A percentile compares a stretch with the other conserved stretches of the same genome.
Evolutionary conservation across 805 yeast species (phyloP).

Genomic region (Pichia pseudocactophila): DNA sequence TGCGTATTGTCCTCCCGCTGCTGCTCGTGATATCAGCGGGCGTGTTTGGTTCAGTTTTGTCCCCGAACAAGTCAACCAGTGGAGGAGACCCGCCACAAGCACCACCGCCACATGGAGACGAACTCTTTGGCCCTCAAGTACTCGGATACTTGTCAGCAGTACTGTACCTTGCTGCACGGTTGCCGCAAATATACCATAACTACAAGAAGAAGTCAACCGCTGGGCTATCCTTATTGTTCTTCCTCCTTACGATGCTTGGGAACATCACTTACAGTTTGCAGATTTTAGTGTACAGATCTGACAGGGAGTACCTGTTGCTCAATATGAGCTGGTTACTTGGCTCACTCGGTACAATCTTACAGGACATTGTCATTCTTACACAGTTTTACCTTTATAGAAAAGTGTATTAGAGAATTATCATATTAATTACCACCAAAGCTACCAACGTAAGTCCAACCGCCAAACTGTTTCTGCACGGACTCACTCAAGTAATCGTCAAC

Average conservation of each 20-base stretch:
- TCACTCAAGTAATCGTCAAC: conserved; percentile 89
- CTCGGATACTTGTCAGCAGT: conserved; percentile 64
- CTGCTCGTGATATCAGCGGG: conserved; percentile 58
- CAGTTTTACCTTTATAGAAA: conserved; percentile 55
- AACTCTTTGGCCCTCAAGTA: conserved; percentile 39
- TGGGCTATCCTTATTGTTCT: conserved; percentile 79
- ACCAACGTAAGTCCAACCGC: conserved; percentile 96
- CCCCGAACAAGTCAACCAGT: conserved; percentile 27
- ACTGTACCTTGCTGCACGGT: conserved; percentile 60
- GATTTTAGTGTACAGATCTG: conserved; percentile 57
- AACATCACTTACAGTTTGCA: conserved; percentile 70
- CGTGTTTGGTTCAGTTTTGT: conserved; percentile 45
- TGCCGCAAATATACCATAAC: conserved; percentile 82
- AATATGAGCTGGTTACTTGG: conserved; percentile 76
- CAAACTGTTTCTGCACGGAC: conserved; percentile 94
- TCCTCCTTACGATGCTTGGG: conserved; percentile 65
- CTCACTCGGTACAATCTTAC: conserved; percentile 66
- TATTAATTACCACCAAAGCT: conserved; percentile 17
- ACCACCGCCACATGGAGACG: conserved; percentile 5
- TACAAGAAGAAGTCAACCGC: conserved; percentile 66
- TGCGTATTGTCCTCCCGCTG: conserved; percentile 49
- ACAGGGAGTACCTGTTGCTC: conserved; percentile 46
- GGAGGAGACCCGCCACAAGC: conserved; percentile 8
- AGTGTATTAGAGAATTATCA: not conserved
- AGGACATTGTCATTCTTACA: conserved; percentile 54